A percentile compares a stretch with the other conserved stretches of the same genome.
Conservation (phyloP, 176 grass and related monocot species). For the Carex myosuroides region DNA sequence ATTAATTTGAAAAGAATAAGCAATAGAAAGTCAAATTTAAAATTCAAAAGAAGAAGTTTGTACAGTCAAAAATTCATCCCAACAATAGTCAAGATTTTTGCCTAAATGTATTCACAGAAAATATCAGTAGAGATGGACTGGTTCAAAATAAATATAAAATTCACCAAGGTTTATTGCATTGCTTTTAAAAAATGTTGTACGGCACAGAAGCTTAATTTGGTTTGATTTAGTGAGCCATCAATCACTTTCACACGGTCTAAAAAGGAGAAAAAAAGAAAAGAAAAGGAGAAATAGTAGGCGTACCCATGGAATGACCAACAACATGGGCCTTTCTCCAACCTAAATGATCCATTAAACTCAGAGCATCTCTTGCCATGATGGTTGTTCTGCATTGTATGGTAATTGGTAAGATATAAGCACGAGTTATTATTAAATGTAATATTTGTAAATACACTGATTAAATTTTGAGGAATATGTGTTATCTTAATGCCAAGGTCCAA, state of each 20-base stretch:
- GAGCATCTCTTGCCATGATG: slow-evolving; percentile 55
- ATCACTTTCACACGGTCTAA: not conserved
- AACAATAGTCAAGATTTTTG: slow-evolving; percentile 62
- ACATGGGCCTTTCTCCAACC: slow-evolving; percentile 51
- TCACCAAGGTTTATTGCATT: not conserved
- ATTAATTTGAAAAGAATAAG: not conserved
- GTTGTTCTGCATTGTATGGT: slow-evolving; percentile 31
- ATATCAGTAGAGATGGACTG: slow-evolving; percentile 42
- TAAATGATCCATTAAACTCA: slow-evolving; percentile 57
- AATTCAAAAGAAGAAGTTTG: not conserved
- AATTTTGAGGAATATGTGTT: too few relatives aligned
- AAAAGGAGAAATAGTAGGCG: not conserved
- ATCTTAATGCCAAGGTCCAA: too few relatives aligned
- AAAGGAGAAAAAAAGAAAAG: not conserved
- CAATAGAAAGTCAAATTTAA: not conserved
- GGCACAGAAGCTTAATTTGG: not conserved
- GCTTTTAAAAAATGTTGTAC: slow-evolving; percentile 25
- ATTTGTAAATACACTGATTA: not conserved
- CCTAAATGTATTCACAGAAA: slow-evolving; percentile 66
- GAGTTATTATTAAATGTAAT: not conserved
- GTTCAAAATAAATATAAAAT: slow-evolving; percentile 40
- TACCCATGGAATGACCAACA: slow-evolving; percentile 74
- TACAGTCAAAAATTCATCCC: not conserved
- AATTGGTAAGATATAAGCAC: not conserved
- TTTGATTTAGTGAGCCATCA: slow-evolving; percentile 8